Percentiles rank a stretch among this genome's conserved stretches.
These are phyloP conservation scores for Exophiala sideris DNA, from an alignment of 2,329 filamentous ascomycete species.

Conservation along the genomic window DNA sequence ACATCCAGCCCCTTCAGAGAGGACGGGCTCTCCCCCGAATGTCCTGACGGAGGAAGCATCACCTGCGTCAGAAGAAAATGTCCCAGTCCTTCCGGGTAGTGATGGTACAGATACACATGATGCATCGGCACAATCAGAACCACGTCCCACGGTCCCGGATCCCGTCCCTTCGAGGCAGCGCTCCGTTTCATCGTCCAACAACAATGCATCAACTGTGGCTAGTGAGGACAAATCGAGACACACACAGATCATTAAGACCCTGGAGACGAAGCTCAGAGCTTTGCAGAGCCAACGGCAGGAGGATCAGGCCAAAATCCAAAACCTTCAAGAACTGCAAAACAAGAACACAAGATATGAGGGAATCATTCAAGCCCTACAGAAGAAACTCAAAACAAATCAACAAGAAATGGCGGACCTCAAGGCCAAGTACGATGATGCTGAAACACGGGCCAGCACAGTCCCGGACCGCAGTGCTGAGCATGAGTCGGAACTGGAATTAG, in stretches of 20 bases:
- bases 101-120: neutral
- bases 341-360: constrained; percentile 57
- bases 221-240: constrained; percentile 19
- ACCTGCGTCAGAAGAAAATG: constrained; percentile 13
- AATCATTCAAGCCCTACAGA: constrained; percentile 86
- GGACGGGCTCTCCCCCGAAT: neutral
- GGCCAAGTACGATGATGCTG: constrained; percentile 72
- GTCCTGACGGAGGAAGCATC: constrained; percentile 4
- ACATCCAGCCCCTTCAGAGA: constrained; percentile 2
- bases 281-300: constrained; percentile 84
- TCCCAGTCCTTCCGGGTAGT: neutral
- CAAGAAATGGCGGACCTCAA: constrained; percentile 74
- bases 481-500: constrained; percentile 79
- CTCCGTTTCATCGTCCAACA: neutral
- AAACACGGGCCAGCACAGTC: constrained; percentile 64
- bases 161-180: neutral
- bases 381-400: constrained; percentile 81
- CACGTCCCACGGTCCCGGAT: neutral
- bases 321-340: constrained; percentile 69
- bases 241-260: constrained; percentile 61
- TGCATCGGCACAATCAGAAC: neutral
- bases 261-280: constrained; percentile 81
- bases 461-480: constrained; percentile 68
- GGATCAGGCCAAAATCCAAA: constrained; percentile 79
- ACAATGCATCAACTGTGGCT: neutral